These are phyloP conservation scores for Syzygium syzygioides DNA, from an alignment of 441 rosid species.

Conservation along the genomic window DNA sequence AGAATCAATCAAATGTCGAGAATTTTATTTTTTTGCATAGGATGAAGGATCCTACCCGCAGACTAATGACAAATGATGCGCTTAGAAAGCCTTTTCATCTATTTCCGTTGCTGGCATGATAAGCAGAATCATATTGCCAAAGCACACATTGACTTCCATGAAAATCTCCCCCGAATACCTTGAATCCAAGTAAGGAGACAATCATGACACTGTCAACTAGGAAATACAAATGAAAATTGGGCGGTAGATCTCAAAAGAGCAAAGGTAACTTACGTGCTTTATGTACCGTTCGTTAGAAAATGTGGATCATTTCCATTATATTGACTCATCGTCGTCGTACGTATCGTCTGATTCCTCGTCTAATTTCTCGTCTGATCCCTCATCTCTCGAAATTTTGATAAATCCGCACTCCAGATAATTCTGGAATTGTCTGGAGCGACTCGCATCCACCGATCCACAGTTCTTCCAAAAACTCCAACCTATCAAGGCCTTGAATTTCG, in stretches of 20 bases:
- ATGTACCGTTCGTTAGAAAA: neutral
- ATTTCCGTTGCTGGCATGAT: too few species aligned
- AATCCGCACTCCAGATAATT: neutral
- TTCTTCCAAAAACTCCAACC: too few species aligned
- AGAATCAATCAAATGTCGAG: neutral
- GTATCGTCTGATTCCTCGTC: too few species aligned
- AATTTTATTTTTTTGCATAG: neutral
- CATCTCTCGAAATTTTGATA: neutral
- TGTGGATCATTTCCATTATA: neutral
- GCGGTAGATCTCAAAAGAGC: neutral
- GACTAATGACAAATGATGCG: too few species aligned
- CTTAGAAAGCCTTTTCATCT: too few species aligned
- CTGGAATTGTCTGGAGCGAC: neutral
- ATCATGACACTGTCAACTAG: neutral
- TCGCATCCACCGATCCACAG: neutral
- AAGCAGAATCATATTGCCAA: too few species aligned
- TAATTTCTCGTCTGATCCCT: too few species aligned
- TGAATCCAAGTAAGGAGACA: neutral
- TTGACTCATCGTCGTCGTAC: too few species aligned
- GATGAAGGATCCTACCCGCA: too few species aligned
- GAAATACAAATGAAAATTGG: neutral
- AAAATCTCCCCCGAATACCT: neutral
- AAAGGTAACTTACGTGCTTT: neutral
- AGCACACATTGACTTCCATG: neutral
- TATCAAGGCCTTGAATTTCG: too few species aligned